Base-by-base conservation (phyloP, 2,329 filamentous ascomycete genomes). In the Monascus ruber region DNA sequence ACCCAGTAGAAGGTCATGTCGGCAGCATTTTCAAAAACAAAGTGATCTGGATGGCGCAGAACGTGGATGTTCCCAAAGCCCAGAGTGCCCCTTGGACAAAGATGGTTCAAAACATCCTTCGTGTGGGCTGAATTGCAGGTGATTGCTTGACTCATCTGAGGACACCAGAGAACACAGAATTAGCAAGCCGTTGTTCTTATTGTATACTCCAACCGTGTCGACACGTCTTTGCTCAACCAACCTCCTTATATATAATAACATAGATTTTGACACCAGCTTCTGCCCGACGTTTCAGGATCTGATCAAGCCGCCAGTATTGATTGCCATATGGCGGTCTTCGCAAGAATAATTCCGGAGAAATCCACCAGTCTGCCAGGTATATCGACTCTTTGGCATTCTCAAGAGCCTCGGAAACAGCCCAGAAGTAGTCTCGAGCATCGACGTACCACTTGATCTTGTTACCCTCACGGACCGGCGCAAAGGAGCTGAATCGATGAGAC, bases 391-490 rank as follows among this genome's bases (percentile, higher is more conserved):
- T 83, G 31, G 91, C 91, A 43, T 80, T 73, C 47, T 96, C 88
- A n/a, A 96, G 71, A 0, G 88, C 89, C 28, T 81, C 78, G 0
- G 87, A 93, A 7, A 98, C 87, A 11, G 91, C 82, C 81, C 87
- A 94, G 60, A 91, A 93, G 63, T 98, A 98, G 64, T 96, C 84
- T 44, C 87, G 74, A 3, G 87, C 91, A 58, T 96, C 91, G 7
- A 96, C 85, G 63, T 95, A 96, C 88, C 89, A 98, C 68, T 96
- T 96, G 58, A 91, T 72, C 42, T 83, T 72, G 60, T 96, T 95
- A 26, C 81, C 83, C 7, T 89, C 79, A 33, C 81, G 79, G 58
- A 89, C 81, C 0, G 89, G 89, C 31, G 93, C 93, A 64, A 84
- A 98, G 4, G 85, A 94, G n/a, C 83, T 61, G 67, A 87, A 96